Evolutionary conservation across 768 basidiomycete genomes (phyloP).

Genomic region (Mycena sanguinolenta): DNA sequence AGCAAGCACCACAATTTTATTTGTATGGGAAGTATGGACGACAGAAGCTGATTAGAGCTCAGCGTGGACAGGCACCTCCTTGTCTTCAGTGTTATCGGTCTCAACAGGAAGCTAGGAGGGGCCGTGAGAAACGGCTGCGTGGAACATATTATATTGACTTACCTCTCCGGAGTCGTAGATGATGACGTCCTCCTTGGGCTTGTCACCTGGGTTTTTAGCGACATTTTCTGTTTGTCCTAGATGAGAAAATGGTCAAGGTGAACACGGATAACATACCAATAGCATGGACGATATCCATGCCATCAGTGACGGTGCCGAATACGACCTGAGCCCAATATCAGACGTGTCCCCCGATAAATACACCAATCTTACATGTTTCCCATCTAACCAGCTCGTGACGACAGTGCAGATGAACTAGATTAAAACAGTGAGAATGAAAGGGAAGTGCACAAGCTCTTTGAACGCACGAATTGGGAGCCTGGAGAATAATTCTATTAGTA

Average conservation of each 20-base stretch:
- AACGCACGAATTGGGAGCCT: conserved; percentile 90
- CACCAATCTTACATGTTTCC: conserved; percentile 75
- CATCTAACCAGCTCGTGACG: conserved; percentile 90
- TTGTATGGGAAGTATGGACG: conserved; percentile 56
- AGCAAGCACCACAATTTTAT: conserved; percentile 68
- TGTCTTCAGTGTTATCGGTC: conserved; percentile 74
- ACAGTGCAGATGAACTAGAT: conserved; percentile 92
- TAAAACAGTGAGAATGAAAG: conserved; percentile 25
- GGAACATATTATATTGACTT: conserved; percentile 29
- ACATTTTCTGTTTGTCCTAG: conserved; percentile 72
- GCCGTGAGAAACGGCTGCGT: conserved; percentile 4
- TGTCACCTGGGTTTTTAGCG: conserved; percentile 77
- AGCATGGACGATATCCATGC: conserved; percentile 85
- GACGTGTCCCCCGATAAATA: not conserved
- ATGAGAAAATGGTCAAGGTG: conserved; percentile 6
- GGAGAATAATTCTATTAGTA: not conserved
- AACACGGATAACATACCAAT: conserved; percentile 69
- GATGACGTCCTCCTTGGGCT: conserved; percentile 80
- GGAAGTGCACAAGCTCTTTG: conserved; percentile 11
- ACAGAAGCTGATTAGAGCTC: conserved; percentile 82
- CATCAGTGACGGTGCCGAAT: conserved; percentile 92
- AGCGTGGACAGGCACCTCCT: conserved; percentile 93
- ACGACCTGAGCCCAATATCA: conserved; percentile 71
- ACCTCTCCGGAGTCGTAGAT: conserved; percentile 94
- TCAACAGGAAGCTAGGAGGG: conserved; percentile 59